Conservation (phyloP, 768 basidiomycete genomes). For the Lactifluus echinatus region DNA sequence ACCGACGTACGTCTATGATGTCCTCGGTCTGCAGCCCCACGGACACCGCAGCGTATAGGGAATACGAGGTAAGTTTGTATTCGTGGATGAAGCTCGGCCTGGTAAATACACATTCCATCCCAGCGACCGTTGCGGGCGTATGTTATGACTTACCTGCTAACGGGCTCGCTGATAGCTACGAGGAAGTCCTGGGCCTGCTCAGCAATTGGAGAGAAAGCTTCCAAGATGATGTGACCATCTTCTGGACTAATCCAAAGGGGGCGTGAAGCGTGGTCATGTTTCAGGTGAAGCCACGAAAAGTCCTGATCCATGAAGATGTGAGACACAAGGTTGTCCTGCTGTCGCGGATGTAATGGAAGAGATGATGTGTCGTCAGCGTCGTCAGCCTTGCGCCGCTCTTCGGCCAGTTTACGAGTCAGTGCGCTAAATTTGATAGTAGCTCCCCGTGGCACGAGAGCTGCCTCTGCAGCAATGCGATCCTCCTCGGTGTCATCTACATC, state of each 20-base stretch:
- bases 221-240: slow-evolving; percentile 88
- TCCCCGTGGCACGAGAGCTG: slow-evolving; percentile 49
- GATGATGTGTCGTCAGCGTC: slow-evolving; percentile 40
- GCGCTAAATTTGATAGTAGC: slow-evolving; percentile 87
- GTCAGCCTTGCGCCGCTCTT: slow-evolving; percentile 41
- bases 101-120: slow-evolving; percentile 19
- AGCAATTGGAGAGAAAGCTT: slow-evolving; percentile 95
- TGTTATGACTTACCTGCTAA: slow-evolving; percentile 72
- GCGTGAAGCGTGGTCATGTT: slow-evolving; percentile 83
- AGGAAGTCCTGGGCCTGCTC: slow-evolving; percentile 98
- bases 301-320: slow-evolving; percentile 81
- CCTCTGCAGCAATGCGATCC: slow-evolving; percentile 35
- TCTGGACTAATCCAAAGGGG: slow-evolving; percentile 96
- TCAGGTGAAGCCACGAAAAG: slow-evolving; percentile 80
- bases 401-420: slow-evolving; percentile 68
- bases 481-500: slow-evolving; percentile 50
- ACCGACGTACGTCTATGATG: slow-evolving; percentile 79
- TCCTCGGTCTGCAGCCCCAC: slow-evolving; percentile 97
- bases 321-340: slow-evolving; percentile 69
- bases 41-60: slow-evolving; percentile 95
- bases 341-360: slow-evolving; percentile 56
- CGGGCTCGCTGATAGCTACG: slow-evolving; percentile 96
- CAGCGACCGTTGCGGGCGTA: slow-evolving; percentile 26
- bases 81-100: slow-evolving; percentile 98
- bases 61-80: slow-evolving; percentile 97